A percentile compares a stretch with the other conserved stretches of the same genome.
Conservation (phyloP, 768 basidiomycete species). For the Leucogyrophana mollusca region DNA sequence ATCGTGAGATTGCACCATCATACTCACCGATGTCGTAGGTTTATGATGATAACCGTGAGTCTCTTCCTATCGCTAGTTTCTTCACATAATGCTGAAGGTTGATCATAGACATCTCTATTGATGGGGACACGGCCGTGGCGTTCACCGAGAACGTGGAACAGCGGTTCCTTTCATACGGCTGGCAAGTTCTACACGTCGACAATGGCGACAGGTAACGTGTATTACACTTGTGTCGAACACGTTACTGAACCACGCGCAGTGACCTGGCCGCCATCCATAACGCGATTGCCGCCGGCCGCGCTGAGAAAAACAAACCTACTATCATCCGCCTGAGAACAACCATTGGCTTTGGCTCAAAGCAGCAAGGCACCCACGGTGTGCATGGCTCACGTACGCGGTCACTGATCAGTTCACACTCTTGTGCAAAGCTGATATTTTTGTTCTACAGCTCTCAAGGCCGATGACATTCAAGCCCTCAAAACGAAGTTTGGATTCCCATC, state of each 20-base stretch:
- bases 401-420: not conserved
- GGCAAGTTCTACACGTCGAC: slow-evolving; percentile 87
- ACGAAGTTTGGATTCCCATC: slow-evolving; percentile 80
- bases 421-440: slow-evolving; percentile 7
- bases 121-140: slow-evolving; percentile 87
- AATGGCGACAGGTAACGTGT: slow-evolving; percentile 69
- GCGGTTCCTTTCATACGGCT: slow-evolving; percentile 88
- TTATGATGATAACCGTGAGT: slow-evolving; percentile 94
- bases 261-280: slow-evolving; percentile 77
- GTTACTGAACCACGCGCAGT: slow-evolving; percentile 34
- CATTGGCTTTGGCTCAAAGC: slow-evolving; percentile 92
- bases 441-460: slow-evolving; percentile 81
- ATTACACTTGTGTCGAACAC: not conserved
- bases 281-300: slow-evolving; percentile 75
- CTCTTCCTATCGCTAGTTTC: not conserved
- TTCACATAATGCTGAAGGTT: slow-evolving; percentile 8
- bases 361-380: slow-evolving; percentile 91
- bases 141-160: slow-evolving; percentile 94
- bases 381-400: slow-evolving; percentile 84
- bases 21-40: slow-evolving; percentile 45
- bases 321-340: slow-evolving; percentile 85
- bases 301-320: slow-evolving; percentile 80
- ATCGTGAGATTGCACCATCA: slow-evolving; percentile 7
- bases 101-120: slow-evolving; percentile 85
- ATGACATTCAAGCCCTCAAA: slow-evolving; percentile 85